phyloP scores from a whole-genome alignment of 805 yeast species.

The Nakazawaea molendinolei region DNA sequence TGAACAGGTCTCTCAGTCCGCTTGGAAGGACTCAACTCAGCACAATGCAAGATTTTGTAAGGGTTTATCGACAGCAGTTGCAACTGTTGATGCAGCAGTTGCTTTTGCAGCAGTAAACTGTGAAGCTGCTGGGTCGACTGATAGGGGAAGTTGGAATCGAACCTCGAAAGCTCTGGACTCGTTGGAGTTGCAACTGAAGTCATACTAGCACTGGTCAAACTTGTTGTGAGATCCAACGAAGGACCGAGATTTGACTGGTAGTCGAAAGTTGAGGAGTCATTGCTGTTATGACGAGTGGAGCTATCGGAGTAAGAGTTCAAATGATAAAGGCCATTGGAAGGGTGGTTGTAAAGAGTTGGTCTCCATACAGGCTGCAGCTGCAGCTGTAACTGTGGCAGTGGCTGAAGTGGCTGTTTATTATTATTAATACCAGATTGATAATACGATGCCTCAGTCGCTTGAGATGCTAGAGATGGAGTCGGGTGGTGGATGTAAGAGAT shows the following conservation, averaged over 20 bases:
- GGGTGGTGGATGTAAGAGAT: not conserved
- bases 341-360: slow-evolving; percentile 5
- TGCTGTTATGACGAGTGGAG: slow-evolving; percentile 3
- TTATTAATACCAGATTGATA: slow-evolving; percentile 12
- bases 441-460: slow-evolving; percentile 2
- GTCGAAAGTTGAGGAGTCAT: slow-evolving; percentile 4
- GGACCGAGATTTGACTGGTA: slow-evolving; percentile 1
- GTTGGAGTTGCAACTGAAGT: slow-evolving; percentile 12
- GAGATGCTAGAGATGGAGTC: not conserved
- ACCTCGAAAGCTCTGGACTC: slow-evolving; percentile 5
- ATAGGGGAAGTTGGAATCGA: not conserved
- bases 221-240: slow-evolving; percentile 7
- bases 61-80: not conserved
- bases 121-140: not conserved
- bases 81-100: not conserved
- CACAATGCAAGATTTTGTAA: no score
- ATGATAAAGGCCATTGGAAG: slow-evolving; percentile 6
- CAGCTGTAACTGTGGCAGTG: not conserved
- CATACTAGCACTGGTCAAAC: slow-evolving; percentile 8
- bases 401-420: slow-evolving; percentile 1
- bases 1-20: no score
- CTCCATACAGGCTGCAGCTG: not conserved
- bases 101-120: not conserved
- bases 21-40: no score
- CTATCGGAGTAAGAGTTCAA: slow-evolving; percentile 1